Evolutionary conservation across 2,329 filamentous ascomycete species (phyloP).

Genomic region (Coniochaeta ligniaria): DNA sequence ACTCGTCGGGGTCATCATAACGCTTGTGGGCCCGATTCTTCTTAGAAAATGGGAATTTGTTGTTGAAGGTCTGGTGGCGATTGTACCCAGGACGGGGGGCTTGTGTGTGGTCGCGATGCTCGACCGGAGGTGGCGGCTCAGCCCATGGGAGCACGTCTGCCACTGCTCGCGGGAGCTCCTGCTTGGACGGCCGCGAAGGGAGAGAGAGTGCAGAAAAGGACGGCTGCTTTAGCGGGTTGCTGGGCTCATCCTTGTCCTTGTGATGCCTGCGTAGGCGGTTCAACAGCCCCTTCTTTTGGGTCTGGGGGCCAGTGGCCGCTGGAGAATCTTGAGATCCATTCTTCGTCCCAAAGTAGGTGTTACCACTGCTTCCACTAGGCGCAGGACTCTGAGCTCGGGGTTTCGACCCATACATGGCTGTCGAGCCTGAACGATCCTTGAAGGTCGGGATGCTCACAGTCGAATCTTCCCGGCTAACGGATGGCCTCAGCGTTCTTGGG

Average conservation of each 20-base stretch:
- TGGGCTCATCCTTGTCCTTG: slow-evolving; percentile 37
- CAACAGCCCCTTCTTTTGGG: slow-evolving; percentile 40
- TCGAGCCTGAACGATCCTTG: slow-evolving; percentile 46
- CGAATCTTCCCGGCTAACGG: slow-evolving; percentile 69
- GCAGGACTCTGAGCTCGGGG: slow-evolving; percentile 74
- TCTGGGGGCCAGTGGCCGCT: slow-evolving; percentile 49
- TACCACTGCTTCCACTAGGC: slow-evolving; percentile 61
- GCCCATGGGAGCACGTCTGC: not conserved
- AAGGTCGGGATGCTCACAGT: slow-evolving; percentile 33
- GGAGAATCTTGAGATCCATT: slow-evolving; percentile 44
- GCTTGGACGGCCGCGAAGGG: slow-evolving; percentile 39
- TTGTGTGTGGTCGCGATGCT: slow-evolving; percentile 20
- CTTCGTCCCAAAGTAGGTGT: slow-evolving; percentile 35
- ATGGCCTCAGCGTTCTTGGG: slow-evolving; percentile 59
- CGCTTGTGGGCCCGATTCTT: slow-evolving; percentile 39
- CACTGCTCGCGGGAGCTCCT: slow-evolving; percentile 30
- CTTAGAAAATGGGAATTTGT: slow-evolving; percentile 57
- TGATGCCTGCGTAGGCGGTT: slow-evolving; percentile 45
- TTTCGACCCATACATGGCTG: slow-evolving; percentile 34
- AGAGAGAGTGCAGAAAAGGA: slow-evolving; percentile 48
- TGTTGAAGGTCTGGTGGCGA: slow-evolving; percentile 50
- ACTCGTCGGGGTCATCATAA: slow-evolving; percentile 49
- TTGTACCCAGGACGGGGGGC: slow-evolving; percentile 14
- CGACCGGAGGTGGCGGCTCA: slow-evolving; percentile 14
- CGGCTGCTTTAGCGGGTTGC: slow-evolving; percentile 38